A percentile compares a stretch with the other conserved stretches of the same genome.
Conservation (phyloP, 345 rosid species). For the Psidium friedrichsthalianum region DNA sequence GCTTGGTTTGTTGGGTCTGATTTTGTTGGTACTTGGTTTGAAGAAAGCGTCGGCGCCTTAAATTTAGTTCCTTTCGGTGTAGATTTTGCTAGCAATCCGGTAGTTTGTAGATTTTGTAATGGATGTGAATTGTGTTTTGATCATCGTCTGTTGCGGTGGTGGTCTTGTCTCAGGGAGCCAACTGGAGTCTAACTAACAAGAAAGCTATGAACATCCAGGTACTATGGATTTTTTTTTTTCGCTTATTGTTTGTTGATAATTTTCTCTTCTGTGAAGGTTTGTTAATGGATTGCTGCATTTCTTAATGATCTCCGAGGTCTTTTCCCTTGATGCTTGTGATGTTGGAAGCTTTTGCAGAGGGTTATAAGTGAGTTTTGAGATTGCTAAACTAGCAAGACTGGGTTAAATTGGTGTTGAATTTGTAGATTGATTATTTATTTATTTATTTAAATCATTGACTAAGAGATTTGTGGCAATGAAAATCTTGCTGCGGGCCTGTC, state of each 20-base stretch:
- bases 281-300: background rate
- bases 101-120: background rate
- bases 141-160: background rate
- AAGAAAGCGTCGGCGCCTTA: background rate
- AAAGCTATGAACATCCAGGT: conserved; percentile 60
- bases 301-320: background rate
- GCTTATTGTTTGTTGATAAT: background rate
- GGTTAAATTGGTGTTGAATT: background rate
- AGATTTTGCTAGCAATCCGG: background rate
- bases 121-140: background rate
- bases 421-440: background rate
- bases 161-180: conserved; percentile 33
- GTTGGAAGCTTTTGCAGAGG: background rate
- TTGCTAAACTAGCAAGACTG: background rate
- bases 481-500: background rate
- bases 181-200: conserved; percentile 46
- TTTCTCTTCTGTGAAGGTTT: background rate
- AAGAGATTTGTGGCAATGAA: background rate
- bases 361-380: background rate
- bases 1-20: background rate
- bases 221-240: background rate
- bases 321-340: background rate
- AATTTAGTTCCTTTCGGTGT: background rate
- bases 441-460: background rate
- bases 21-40: too few species aligned